A percentile compares a stretch with the other conserved stretches of the same genome.
phyloP scores from a whole-genome alignment of 495 filamentous ascomycete species.

The Tetracladium marchalianum region DNA sequence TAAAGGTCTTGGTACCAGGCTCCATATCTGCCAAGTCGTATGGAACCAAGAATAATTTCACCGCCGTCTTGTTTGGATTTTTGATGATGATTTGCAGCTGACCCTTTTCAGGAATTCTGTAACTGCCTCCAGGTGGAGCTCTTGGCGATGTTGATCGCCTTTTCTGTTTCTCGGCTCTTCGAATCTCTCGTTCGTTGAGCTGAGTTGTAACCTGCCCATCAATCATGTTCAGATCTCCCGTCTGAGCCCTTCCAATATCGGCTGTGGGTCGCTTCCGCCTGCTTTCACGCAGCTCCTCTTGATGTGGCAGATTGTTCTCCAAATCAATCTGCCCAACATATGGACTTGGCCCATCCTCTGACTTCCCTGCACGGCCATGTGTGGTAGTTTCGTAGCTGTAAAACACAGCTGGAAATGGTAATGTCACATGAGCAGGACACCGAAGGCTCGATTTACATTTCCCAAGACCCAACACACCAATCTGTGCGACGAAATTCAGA shows the following conservation, averaged over 20 bases:
- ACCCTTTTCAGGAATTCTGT: constrained; percentile 89
- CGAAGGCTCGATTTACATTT: constrained; percentile 79
- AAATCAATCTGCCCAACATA: constrained; percentile 94
- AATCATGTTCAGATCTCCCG: constrained; percentile 18
- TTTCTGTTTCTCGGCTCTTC: constrained; percentile 38
- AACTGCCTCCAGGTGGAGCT: constrained; percentile 73
- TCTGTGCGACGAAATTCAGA: constrained; percentile 88
- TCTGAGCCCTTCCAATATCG: constrained; percentile 1
- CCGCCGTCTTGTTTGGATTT: constrained; percentile 91
- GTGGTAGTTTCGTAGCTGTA: constrained; percentile 75
- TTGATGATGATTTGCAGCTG: constrained; percentile 97
- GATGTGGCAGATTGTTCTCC: constrained; percentile 58
- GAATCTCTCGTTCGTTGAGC: constrained; percentile 26
- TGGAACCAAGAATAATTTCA: constrained; percentile 89
- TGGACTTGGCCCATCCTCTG: constrained; percentile 81
- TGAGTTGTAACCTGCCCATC: constrained; percentile 18
- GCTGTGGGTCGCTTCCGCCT: constrained; percentile 12
- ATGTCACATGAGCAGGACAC: constrained; percentile 83
- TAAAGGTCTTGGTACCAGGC: constrained; percentile 88
- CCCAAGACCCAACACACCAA: constrained; percentile 83
- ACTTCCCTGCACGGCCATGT: constrained; percentile 43
- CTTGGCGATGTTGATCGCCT: constrained; percentile 59
- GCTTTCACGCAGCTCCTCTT: constrained; percentile 17
- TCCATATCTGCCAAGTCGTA: constrained; percentile 97
- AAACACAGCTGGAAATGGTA: constrained; percentile 94